Conservation (phyloP, 2,329 filamentous ascomycete species). For the Ophiocordyceps camponoti-saundersi region DNA sequence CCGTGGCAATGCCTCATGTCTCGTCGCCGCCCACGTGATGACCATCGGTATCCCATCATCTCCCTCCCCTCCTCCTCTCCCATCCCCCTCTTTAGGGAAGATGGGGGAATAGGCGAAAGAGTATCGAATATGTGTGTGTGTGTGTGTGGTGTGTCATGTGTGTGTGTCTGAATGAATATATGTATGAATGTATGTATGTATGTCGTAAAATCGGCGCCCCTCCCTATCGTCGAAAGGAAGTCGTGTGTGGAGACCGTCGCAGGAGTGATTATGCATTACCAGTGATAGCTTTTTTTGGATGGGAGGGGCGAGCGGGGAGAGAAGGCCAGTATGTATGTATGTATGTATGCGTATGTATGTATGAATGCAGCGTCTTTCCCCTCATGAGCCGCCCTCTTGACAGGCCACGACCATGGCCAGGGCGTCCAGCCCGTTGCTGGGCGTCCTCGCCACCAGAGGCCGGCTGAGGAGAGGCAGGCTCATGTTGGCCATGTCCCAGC, state of each 20-base stretch:
- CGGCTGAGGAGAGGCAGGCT: conserved; percentile 27
- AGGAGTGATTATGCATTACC: neutral
- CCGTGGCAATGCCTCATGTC: too few relatives aligned
- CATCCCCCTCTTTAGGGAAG: too few relatives aligned
- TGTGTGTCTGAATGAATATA: too few relatives aligned
- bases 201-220: too few relatives aligned
- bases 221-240: too few relatives aligned
- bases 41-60: too few relatives aligned
- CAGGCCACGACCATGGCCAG: conserved; percentile 37
- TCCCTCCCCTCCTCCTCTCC: too few relatives aligned
- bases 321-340: neutral
- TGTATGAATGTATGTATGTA: too few relatives aligned
- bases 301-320: neutral
- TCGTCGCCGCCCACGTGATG: too few relatives aligned
- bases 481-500: conserved; percentile 30
- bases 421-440: conserved; percentile 36
- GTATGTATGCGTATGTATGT: neutral
- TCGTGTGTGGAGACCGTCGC: neutral
- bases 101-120: too few relatives aligned
- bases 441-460: conserved; percentile 23
- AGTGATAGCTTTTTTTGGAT: neutral
- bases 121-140: too few relatives aligned
- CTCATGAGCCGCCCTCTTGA: conserved; percentile 21
- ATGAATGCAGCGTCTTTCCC: neutral
- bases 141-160: too few relatives aligned